Percentiles rank a stretch among this genome's conserved stretches.
phyloP scores from a whole-genome alignment of 148 eudicot genomes.

The Vaccinium darrowii region DNA sequence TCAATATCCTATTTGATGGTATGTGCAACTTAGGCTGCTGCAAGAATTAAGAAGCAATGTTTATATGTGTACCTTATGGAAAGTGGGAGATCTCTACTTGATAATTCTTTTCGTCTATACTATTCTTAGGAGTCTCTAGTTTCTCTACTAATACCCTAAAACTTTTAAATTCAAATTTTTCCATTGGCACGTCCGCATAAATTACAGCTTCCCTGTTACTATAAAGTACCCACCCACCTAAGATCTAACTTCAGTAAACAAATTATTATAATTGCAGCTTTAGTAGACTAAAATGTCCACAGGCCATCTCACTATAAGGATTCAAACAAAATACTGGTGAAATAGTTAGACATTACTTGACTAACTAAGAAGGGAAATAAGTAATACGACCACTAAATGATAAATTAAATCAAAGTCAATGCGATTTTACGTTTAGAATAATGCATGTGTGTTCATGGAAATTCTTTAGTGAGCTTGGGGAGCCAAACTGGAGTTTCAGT shows the following conservation, averaged over 20 bases:
- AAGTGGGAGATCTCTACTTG: not conserved
- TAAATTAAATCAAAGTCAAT: not conserved
- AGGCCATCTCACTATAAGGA: not conserved
- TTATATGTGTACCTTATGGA: not conserved
- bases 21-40: not conserved
- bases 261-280: not conserved
- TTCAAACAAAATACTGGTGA: not conserved
- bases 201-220: conserved; percentile 8
- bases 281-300: not conserved
- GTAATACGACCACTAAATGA: not conserved
- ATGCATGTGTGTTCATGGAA: not conserved
- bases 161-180: not conserved
- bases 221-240: not conserved
- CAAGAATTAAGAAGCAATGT: not conserved
- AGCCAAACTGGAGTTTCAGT: conserved; percentile 1
- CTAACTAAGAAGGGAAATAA: not conserved
- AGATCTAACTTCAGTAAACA: not conserved
- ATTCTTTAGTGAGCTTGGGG: not conserved
- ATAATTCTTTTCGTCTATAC: not conserved
- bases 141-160: not conserved
- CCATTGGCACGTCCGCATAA: not conserved
- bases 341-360: not conserved
- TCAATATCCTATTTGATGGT: too few relatives aligned
- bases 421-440: not conserved
- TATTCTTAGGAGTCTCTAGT: not conserved